A percentile compares a stretch with the other conserved stretches of the same genome.
Conservation (phyloP, 306 rosid genomes). For the Cucumis sativus region Cucumber_9930_V3 NC_026660.2:2513001-2513500, state of each 20-base stretch:
- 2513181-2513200: slow-evolving; percentile 16
- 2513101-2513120: slow-evolving; percentile 1
- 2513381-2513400: slow-evolving; percentile 81
- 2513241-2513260: background rate
- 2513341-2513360: slow-evolving; percentile 90
- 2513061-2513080: no score
- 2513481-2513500: slow-evolving; percentile 26
- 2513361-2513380: slow-evolving; percentile 64
- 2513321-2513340: slow-evolving; percentile 50
- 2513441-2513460: slow-evolving; percentile 25
- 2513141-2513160: background rate
- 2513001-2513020: background rate
- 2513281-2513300: slow-evolving; percentile 83
- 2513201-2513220: background rate
- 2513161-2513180: slow-evolving; percentile 31
- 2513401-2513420: slow-evolving; percentile 34
- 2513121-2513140: background rate
- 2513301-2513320: slow-evolving; percentile 73
- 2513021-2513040: no score
- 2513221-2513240: slow-evolving; percentile 40
- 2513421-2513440: slow-evolving; percentile 75
- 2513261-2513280: slow-evolving; percentile 63
- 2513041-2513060: no score
- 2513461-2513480: slow-evolving; percentile 48
- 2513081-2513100: background rate